Percentiles rank a stretch among this genome's conserved stretches.
Conservation (phyloP, 345 rosid species). For the Bretschneidera sinensis region DNA sequence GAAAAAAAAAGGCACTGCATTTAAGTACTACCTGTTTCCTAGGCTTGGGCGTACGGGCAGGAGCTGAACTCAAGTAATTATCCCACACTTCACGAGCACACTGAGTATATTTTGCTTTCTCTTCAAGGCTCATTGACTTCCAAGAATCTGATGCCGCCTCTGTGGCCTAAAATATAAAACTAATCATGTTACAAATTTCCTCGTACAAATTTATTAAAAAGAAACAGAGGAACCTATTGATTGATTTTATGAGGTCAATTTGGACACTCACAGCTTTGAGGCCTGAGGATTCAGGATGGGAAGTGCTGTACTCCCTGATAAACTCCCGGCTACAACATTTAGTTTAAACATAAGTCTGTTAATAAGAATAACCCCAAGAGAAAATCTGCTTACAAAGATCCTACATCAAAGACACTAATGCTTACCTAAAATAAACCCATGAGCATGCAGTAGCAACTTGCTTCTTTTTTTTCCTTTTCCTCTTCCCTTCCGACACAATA, state of each 20-base stretch:
- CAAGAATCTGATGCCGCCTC: conserved; percentile 47
- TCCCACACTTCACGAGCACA: conserved; percentile 48
- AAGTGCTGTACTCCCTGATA: conserved; percentile 41
- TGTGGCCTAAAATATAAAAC: conserved; percentile 32
- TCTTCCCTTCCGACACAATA: conserved; percentile 21
- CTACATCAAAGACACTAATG: neutral
- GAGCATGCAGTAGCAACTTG: conserved; percentile 38
- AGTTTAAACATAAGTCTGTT: conserved; percentile 7
- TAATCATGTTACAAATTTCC: conserved; percentile 4
- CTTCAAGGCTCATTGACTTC: conserved; percentile 42
- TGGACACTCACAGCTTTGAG: conserved; percentile 42
- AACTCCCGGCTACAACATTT: conserved; percentile 37
- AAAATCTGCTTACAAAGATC: neutral
- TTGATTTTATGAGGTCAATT: neutral
- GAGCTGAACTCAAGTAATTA: conserved; percentile 40
- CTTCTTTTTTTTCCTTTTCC: conserved; percentile 37
- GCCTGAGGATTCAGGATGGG: conserved; percentile 46
- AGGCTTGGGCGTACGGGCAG: conserved; percentile 30
- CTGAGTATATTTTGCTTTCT: conserved; percentile 42
- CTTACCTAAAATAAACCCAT: conserved; percentile 47
- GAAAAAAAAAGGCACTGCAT: neutral
- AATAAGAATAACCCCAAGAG: neutral
- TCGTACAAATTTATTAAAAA: neutral
- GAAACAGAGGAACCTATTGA: neutral
- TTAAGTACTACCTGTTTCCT: conserved; percentile 37